A percentile compares a stretch with the other conserved stretches of the same genome.
Conservation (phyloP, 176 grass and related monocot genomes). For the Canna indica region DNA sequence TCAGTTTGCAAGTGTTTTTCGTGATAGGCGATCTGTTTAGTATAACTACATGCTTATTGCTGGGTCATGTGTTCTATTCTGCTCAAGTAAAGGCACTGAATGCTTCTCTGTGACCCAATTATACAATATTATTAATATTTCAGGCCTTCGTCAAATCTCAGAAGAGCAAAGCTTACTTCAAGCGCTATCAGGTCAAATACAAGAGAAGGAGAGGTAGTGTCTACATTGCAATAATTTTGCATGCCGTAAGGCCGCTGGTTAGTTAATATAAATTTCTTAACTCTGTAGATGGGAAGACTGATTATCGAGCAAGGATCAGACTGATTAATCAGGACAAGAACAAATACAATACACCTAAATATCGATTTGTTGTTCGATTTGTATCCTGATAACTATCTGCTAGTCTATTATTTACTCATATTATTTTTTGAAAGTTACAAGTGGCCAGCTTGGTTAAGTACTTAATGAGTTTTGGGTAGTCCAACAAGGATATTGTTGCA, state of each 20-base stretch:
- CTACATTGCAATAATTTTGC: not conserved
- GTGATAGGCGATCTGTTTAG: no score
- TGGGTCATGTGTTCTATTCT: no score
- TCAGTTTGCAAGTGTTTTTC: no score
- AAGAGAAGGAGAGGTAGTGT: constrained; percentile 79
- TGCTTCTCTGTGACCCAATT: not conserved
- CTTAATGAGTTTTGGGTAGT: constrained; percentile 26
- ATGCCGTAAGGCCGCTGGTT: not conserved
- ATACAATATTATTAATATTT: not conserved
- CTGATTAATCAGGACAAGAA: constrained; percentile 79
- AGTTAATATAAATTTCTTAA: not conserved
- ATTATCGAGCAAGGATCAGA: constrained; percentile 60
- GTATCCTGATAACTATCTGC: constrained; percentile 24
- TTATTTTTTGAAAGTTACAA: no score
- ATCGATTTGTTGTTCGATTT: constrained; percentile 71
- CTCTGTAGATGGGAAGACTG: constrained; percentile 70
- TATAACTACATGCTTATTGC: no score
- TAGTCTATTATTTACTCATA: not conserved
- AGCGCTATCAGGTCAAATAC: constrained; percentile 72
- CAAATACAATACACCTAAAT: constrained; percentile 71
- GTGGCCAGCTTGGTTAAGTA: constrained; percentile 3
- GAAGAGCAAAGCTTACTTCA: constrained; percentile 53
- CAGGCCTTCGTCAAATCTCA: constrained; percentile 52
- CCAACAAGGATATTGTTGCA: constrained; percentile 64
- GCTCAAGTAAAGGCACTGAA: no score